Evolutionary conservation across 2,329 filamentous ascomycete species (phyloP).

Genomic region (Aspergillus quadricinctus): DNA sequence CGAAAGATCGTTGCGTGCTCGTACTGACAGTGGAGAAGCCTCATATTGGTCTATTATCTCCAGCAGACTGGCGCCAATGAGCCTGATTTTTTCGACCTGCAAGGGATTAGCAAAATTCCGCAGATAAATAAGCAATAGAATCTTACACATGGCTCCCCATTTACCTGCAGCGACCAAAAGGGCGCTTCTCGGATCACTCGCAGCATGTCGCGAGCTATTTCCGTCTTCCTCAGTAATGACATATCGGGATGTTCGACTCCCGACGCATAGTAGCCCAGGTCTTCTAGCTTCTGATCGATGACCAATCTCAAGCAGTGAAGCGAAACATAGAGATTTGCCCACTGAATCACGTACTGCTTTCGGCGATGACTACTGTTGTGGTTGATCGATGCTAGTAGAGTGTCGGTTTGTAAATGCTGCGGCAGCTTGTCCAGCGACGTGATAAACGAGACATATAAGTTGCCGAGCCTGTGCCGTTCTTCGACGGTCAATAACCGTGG

Average conservation of each 20-base stretch:
- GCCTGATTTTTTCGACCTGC: conserved; percentile 16
- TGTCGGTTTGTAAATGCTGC: conserved; percentile 28
- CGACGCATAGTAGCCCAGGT: conserved; percentile 9
- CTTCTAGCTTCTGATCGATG: conserved; percentile 27
- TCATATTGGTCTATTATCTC: conserved; percentile 32
- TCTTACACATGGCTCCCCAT: conserved; percentile 18
- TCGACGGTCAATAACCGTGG: conserved; percentile 10
- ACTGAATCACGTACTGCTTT: conserved; percentile 33
- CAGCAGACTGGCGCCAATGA: conserved; percentile 15
- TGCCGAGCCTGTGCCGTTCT: conserved; percentile 31
- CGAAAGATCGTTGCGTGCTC: conserved; percentile 38
- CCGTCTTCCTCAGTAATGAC: conserved; percentile 31
- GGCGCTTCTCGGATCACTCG: conserved; percentile 39
- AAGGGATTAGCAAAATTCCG: not conserved
- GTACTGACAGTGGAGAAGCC: conserved; percentile 31
- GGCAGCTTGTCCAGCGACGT: conserved; percentile 41
- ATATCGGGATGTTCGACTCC: conserved; percentile 10
- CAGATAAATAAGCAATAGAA: not conserved
- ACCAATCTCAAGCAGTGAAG: conserved; percentile 41
- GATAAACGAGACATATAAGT: conserved; percentile 38
- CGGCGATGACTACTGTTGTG: conserved; percentile 4
- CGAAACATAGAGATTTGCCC: conserved; percentile 36
- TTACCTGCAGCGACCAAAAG: conserved; percentile 31
- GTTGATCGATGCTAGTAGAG: conserved; percentile 2
- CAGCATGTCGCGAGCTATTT: conserved; percentile 44